Evolutionary conservation across 2,329 filamentous ascomycete genomes (phyloP), one percentile per base, ranked within the genome.

Genomic region (Metarhizium guizhouense): DNA sequence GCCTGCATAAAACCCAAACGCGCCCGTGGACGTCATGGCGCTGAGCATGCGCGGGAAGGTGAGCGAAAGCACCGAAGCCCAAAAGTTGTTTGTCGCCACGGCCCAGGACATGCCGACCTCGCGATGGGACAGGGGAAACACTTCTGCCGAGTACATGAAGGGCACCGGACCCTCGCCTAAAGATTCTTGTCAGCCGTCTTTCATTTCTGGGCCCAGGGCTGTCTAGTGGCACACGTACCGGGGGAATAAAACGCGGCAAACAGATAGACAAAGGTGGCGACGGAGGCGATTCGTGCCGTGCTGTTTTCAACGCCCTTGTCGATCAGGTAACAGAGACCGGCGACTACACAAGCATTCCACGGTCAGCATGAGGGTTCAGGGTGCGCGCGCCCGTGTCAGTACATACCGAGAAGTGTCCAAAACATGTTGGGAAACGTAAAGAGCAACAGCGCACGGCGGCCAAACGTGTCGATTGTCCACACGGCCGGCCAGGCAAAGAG

Each of bases 1-100:
- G 2, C 69, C 76, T 0, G 76, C 76, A 49, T 79, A 79, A 59
- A 76, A 72, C 0, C 71, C 71, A 55, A 72, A 71, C 4, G 68
- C 68, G 18, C 68, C 68, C 2, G 68, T 67, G 0, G 59, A 57
- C 1, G 67, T 68, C 62, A 71, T 70, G 48, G 66, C 65, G 4
- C 55, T 61, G 6, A 63, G 45, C 61, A 71, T 68, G 14, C 65
- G 64, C 6, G 68, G 68, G 54, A 70, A 71, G 0, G 68, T 70
- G 0, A 71, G 60, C 7, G 38, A 57, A 0, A 51, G 61, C 11
- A 68, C 49, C 1, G 53, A 51, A 11, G 40, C 54, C 20, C 47
- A 56, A 42, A 68, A 68, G 61, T 70, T 70, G 56, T 69, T 72
- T 16, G 69, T 69, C 56, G 67, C 67, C 3, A 71, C 69, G 30